Conservation (phyloP, 768 basidiomycete species). For the Russula earlei region DNA sequence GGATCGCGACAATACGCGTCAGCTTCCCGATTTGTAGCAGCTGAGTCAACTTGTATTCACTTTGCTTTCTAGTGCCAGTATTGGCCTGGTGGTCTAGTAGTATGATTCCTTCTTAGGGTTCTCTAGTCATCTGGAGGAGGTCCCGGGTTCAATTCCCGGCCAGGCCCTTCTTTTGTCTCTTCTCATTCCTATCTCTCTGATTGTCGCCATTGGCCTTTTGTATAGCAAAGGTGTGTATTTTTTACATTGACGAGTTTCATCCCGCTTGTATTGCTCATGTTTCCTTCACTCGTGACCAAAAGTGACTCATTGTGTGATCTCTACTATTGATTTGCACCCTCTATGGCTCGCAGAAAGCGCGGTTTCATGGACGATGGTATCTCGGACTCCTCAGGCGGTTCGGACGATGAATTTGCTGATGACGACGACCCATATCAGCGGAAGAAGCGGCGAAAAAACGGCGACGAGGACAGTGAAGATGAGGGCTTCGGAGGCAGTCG, state of each 20-base stretch:
- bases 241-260: background rate
- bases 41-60: background rate
- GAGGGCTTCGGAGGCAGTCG: constrained; percentile 25
- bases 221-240: background rate
- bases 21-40: constrained; percentile 14
- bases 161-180: constrained; percentile 38
- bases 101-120: constrained; percentile 55
- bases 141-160: constrained; percentile 85
- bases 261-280: background rate
- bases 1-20: constrained; percentile 20
- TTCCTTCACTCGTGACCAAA: background rate
- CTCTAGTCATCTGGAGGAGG: constrained; percentile 50
- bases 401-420: constrained; percentile 45
- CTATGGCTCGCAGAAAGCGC: constrained; percentile 72
- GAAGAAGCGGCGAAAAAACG: constrained; percentile 56
- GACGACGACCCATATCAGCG: constrained; percentile 67
- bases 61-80: background rate
- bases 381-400: constrained; percentile 56
- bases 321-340: background rate
- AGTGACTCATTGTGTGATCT: constrained; percentile 1
- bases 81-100: constrained; percentile 40
- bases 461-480: constrained; percentile 60
- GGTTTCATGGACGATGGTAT: constrained; percentile 63
- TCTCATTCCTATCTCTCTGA: no score
- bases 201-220: background rate